Percentiles rank a stretch among this genome's conserved stretches.
phyloP scores from a whole-genome alignment of 2,329 filamentous ascomycete genomes.

The Tolypocladium sp. region DNA sequence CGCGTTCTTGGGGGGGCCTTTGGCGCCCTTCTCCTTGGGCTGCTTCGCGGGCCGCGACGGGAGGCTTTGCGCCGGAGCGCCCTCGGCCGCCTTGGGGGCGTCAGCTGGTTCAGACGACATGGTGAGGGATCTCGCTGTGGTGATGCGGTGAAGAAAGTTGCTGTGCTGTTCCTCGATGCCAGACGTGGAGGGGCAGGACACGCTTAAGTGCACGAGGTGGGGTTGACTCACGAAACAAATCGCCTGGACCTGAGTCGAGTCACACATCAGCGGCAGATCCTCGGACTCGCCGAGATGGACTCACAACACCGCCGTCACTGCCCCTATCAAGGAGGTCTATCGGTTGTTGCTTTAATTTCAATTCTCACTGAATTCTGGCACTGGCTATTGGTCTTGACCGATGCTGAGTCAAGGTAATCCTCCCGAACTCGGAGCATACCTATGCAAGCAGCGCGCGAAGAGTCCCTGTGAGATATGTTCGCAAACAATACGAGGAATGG shows the following conservation, averaged over 20 bases:
- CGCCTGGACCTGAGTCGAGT: constrained; percentile 1
- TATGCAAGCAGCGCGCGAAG: no score
- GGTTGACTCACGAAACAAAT: constrained; percentile 21
- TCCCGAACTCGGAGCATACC: not conserved
- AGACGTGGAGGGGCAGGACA: constrained; percentile 22
- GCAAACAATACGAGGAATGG: not conserved
- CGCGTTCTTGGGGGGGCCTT: constrained; percentile 47
- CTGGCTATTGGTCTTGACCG: not conserved
- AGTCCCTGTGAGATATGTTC: not conserved
- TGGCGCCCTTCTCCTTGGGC: constrained; percentile 25
- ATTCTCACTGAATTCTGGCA: not conserved
- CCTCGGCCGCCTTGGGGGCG: constrained; percentile 22
- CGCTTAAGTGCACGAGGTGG: constrained; percentile 15
- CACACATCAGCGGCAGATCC: constrained; percentile 12
- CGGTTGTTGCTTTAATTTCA: not conserved
- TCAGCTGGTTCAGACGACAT: constrained; percentile 30
- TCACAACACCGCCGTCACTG: not conserved
- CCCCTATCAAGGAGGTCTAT: not conserved
- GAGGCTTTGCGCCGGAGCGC: constrained; percentile 21
- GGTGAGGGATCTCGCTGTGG: constrained; percentile 10
- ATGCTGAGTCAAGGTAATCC: not conserved
- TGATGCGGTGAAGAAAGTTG: constrained; percentile 12
- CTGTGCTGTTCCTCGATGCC: constrained; percentile 17
- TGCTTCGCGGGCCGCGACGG: constrained; percentile 26
- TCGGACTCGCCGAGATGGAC: constrained; percentile 7